Evolutionary conservation across 768 basidiomycete species (phyloP).

Genomic region (Pleurotus pulmonarius): DNA sequence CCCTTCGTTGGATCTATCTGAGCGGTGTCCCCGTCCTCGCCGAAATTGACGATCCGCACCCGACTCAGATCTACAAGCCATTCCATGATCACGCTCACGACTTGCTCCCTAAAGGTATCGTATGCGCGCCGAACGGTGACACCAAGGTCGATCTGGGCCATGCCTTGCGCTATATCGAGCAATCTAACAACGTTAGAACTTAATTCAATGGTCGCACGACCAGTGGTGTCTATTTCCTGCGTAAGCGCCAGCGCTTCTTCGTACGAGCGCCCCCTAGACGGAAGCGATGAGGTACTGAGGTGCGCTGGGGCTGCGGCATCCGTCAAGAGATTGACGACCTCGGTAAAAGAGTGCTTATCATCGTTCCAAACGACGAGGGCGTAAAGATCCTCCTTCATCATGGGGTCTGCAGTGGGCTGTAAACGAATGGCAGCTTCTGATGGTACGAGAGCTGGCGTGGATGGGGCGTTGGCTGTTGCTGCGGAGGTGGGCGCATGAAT

Average conservation of each 20-base stretch:
- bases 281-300: neutral
- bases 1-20: neutral
- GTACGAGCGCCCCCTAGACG: constrained; percentile 28
- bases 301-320: constrained; percentile 39
- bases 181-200: constrained; percentile 49
- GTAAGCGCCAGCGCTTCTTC: constrained; percentile 58
- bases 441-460: constrained; percentile 34
- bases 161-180: constrained; percentile 73
- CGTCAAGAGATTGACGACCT: constrained; percentile 72
- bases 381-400: constrained; percentile 68
- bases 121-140: constrained; percentile 85
- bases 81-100: constrained; percentile 79
- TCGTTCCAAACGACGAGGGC: constrained; percentile 93
- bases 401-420: constrained; percentile 74
- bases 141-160: constrained; percentile 86
- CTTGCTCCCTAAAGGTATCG: constrained; percentile 87
- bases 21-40: neutral
- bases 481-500: neutral
- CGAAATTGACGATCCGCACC: constrained; percentile 51
- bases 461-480: neutral
- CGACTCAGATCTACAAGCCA: constrained; percentile 82
- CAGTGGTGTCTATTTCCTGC: constrained; percentile 68
- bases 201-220: constrained; percentile 82
- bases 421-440: constrained; percentile 65
- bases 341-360: constrained; percentile 92